phyloP scores from a whole-genome alignment of 2,329 filamentous ascomycete genomes.

The Cladosporium sp. region DNA sequence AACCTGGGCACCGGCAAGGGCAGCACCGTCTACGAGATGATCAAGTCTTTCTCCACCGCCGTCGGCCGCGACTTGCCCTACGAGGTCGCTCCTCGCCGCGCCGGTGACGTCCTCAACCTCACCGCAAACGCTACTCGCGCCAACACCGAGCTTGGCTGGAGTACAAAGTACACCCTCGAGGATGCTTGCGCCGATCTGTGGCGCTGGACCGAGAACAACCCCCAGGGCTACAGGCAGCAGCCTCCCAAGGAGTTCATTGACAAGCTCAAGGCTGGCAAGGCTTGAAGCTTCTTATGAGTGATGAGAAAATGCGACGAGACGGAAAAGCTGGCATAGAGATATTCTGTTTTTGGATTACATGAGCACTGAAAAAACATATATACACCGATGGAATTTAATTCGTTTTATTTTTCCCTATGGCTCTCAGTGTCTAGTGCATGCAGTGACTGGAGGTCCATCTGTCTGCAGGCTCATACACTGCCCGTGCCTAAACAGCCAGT shows the following conservation, averaged over 20 bases:
- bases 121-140: constrained; percentile 87
- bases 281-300: background rate
- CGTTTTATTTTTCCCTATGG: too few relatives aligned
- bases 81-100: constrained; percentile 74
- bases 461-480: too few relatives aligned
- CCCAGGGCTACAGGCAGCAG: constrained; percentile 86
- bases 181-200: constrained; percentile 91
- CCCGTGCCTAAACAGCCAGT: too few relatives aligned
- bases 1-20: constrained; percentile 93
- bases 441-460: too few relatives aligned
- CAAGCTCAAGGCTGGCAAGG: constrained; percentile 32
- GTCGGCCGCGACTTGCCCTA: constrained; percentile 85
- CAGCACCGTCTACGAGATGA: constrained; percentile 94
- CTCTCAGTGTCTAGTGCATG: too few relatives aligned
- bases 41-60: constrained; percentile 85
- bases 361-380: background rate
- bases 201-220: constrained; percentile 97
- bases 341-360: background rate
- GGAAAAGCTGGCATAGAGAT: background rate
- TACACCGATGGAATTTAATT: background rate
- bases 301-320: background rate
- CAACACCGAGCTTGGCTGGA: constrained; percentile 87
- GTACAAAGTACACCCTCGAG: constrained; percentile 84
- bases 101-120: constrained; percentile 88
- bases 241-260: constrained; percentile 80